phyloP scores from a whole-genome alignment of 495 filamentous ascomycete genomes.

The Pyronema omphalodes region DNA sequence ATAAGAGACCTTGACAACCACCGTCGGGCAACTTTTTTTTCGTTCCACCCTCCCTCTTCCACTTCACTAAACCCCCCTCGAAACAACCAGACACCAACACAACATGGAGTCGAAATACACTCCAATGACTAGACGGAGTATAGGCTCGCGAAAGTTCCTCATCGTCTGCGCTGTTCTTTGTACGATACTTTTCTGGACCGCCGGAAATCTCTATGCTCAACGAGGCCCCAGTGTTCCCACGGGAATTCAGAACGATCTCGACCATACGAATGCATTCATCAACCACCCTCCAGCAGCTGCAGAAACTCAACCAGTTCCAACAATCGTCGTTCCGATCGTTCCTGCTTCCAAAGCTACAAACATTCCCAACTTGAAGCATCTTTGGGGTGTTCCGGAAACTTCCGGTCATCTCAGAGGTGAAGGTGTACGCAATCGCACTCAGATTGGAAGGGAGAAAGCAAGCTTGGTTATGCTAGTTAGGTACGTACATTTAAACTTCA shows the following conservation, averaged over 20 bases:
- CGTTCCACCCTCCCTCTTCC: too few relatives aligned
- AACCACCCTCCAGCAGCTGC: not conserved
- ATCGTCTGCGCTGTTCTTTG: not conserved
- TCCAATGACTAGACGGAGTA: not conserved
- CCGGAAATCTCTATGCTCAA: not conserved
- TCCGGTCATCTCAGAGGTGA: not conserved
- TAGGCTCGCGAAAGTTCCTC: not conserved
- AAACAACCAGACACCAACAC: not conserved
- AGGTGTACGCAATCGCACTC: conserved; percentile 1
- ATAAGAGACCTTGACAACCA: too few relatives aligned
- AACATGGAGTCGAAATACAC: not conserved
- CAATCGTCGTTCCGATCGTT: not conserved
- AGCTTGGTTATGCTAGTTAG: conserved; percentile 2
- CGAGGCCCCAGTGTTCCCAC: too few relatives aligned
- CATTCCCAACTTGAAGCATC: not conserved
- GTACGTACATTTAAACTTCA: too few relatives aligned
- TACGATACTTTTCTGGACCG: not conserved
- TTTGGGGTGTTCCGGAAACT: not conserved
- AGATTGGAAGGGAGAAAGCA: conserved; percentile 3
- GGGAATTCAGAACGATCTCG: not conserved
- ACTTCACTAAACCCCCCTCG: too few relatives aligned
- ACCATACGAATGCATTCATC: not conserved
- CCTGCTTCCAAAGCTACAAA: not conserved
- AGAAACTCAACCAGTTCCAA: not conserved
- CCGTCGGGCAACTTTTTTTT: too few relatives aligned